Evolutionary conservation across 257 asterid species (phyloP), one percentile per base, ranked within the genome.

Genomic region (Scutellaria galericulata): DNA sequence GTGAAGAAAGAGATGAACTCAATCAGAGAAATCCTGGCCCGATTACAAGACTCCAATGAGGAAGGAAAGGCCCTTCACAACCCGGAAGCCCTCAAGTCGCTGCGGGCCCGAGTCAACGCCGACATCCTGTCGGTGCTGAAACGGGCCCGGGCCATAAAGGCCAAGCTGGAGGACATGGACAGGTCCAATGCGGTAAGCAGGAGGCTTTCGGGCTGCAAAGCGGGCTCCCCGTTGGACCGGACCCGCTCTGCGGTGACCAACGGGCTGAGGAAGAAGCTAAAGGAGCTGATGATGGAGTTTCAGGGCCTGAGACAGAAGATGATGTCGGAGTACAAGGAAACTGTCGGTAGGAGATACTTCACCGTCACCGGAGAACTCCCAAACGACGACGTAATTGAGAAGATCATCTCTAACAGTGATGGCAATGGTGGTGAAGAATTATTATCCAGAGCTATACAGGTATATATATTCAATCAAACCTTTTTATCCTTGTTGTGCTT

Each of bases 251-350:
- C 97, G 0, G 98, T 93, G 1, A 91, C 98, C 0, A 91, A 93
- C 72, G 97, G 98, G 66, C 90, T 93, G 56, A 78, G 96, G 88
- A 93, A 85, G 91, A 91, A 91, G 83, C 87, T 91, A 14, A 93
- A 91, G 86, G 98, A 93, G 77, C 80, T 91, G 12, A 93, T 93
- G 98, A 88, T 93, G 91, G 98, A 93, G 12, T 93, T 93, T 44
- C 97, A 93, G 87, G 89, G 80, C 9, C 67, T 93, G 79, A 86
- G 98, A 62, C 98, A 93, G 88, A 82, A 82, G 80, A 89, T 89
- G 94, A 93, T 93, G 98, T 70, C 79, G 0, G 98, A 93, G 88
- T 86, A 93, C 14, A 91, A 88, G 66, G 98, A 93, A 6, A 93
- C 96, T 39, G 86, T 91, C 6, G 98, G 95, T 15, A 81, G 96